Evolutionary conservation across 192 early-diverging fungal species (phyloP), one percentile per base, ranked within the genome.

Genomic region (Chytriomyces sp.): DNA sequence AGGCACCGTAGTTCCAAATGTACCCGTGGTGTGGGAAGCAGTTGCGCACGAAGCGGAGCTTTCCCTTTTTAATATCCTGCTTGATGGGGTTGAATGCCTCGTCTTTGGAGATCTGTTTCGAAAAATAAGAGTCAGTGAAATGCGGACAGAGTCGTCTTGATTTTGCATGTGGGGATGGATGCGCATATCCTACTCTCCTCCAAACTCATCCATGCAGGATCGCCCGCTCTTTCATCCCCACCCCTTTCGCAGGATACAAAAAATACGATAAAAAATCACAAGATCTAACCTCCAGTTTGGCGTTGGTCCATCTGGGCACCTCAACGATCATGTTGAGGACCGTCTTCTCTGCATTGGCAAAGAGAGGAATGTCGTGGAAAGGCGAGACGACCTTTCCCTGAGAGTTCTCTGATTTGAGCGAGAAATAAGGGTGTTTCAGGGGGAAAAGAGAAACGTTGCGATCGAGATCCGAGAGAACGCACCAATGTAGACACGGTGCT

Each of bases 1-100:
- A 89, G 75, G 96, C 96, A 82, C 97, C 97, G 80, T 99, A 98
- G 96, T 99, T 99, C 97, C 97, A 99, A 86, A 99, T 98, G 86
- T 99, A 99, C 74, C 97, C 97, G 86, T 99, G 94, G 91, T 98
- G 96, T 7, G 97, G 97, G 93, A 98, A 99, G 85, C 93, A 93
- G 92, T 99, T 98, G 83, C 95, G 92, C 74, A 99, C 96, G 82
- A 90, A 97, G 73, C 97, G 92, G 77, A 98, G 93, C 89, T 99
- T 99, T 79, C 96, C 96, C 89, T 99, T 99, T 92, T 98, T 98
- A 77, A 92, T 88, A 80, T 99, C 97, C 86, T 99, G 97, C 88
- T 95, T 93, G 86, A 99, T 98, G 65, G 97, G 97, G 92, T 99
- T 99, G 85, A 99, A 90, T 72, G 88, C 69, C 81, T 97, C 95